Evolutionary conservation across 2,329 filamentous ascomycete species (phyloP).

Genomic region (Lachnellula willkommii): DNA sequence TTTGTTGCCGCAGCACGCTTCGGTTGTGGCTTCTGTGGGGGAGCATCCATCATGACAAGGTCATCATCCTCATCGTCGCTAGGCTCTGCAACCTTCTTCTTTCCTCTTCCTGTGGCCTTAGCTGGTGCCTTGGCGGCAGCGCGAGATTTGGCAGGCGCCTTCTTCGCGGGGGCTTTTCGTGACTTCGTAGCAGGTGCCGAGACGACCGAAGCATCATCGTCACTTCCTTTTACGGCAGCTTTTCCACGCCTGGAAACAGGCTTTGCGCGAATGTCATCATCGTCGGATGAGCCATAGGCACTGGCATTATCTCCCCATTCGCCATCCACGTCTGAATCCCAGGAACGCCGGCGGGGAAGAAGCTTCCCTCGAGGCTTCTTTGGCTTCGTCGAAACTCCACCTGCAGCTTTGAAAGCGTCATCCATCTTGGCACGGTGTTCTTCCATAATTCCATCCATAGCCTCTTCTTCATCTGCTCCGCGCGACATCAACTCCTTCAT

Average conservation of each 20-base stretch:
- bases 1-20: slow-evolving; percentile 29
- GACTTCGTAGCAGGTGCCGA: slow-evolving; percentile 34
- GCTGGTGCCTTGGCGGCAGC: slow-evolving; percentile 34
- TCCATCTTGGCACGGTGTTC: slow-evolving; percentile 65
- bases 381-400: slow-evolving; percentile 51
- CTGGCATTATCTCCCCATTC: slow-evolving; percentile 76
- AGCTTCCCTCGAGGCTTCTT: slow-evolving; percentile 47
- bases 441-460: slow-evolving; percentile 69
- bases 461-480: slow-evolving; percentile 63
- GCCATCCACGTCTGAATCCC: slow-evolving; percentile 88
- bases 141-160: slow-evolving; percentile 38
- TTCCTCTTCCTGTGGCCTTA: slow-evolving; percentile 36
- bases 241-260: slow-evolving; percentile 26
- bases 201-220: slow-evolving; percentile 43
- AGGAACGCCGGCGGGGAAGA: slow-evolving; percentile 71
- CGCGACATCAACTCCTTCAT: slow-evolving; percentile 64
- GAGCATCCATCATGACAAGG: slow-evolving; percentile 46
- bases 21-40: slow-evolving; percentile 34
- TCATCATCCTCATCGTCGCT: slow-evolving; percentile 45
- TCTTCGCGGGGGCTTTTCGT: slow-evolving; percentile 33
- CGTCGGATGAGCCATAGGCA: slow-evolving; percentile 47
- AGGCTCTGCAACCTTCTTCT: slow-evolving; percentile 35
- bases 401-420: slow-evolving; percentile 53
- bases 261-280: slow-evolving; percentile 42
- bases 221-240: slow-evolving; percentile 46